A percentile compares a stretch with the other conserved stretches of the same genome.
phyloP scores from a whole-genome alignment of 139 green algal genomes.

The Raphidocelis subcapitata region DNA sequence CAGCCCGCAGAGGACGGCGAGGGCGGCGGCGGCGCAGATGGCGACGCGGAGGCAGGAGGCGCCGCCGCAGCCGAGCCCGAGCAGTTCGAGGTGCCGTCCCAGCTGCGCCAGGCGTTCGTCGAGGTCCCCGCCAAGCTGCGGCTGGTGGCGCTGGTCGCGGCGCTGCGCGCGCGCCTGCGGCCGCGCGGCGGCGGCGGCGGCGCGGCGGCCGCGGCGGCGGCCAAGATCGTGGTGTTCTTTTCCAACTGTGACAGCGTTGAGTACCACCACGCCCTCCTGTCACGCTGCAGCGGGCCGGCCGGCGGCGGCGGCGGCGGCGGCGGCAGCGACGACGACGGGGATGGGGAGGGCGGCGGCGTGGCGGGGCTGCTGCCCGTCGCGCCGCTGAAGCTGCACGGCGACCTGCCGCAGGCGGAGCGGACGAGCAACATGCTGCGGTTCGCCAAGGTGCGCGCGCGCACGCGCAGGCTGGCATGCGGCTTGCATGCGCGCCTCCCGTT shows the following conservation, averaged over 20 bases:
- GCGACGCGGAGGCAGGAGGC: background rate
- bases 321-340: background rate
- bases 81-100: conserved; percentile 65
- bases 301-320: background rate
- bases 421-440: conserved; percentile 78
- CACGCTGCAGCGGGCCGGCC: background rate
- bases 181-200: background rate
- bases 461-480: background rate
- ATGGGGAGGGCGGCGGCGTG: background rate
- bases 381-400: conserved; percentile 91
- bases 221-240: conserved; percentile 93
- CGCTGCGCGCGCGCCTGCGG: conserved; percentile 41
- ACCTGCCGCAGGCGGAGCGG: conserved; percentile 82
- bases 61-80: conserved; percentile 6
- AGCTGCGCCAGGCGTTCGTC: conserved; percentile 76
- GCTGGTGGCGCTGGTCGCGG: conserved; percentile 69
- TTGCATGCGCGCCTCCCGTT: background rate
- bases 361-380: background rate
- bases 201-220: conserved; percentile 2
- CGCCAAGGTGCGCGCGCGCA: conserved; percentile 27
- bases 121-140: conserved; percentile 81
- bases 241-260: conserved; percentile 90
- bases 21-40: background rate
- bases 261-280: conserved; percentile 68
- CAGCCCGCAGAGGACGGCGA: conserved; percentile 10